Percentiles rank a stretch among this genome's conserved stretches.
Conservation (phyloP, 2,329 filamentous ascomycete genomes). For the Ilyonectria sp. region DNA sequence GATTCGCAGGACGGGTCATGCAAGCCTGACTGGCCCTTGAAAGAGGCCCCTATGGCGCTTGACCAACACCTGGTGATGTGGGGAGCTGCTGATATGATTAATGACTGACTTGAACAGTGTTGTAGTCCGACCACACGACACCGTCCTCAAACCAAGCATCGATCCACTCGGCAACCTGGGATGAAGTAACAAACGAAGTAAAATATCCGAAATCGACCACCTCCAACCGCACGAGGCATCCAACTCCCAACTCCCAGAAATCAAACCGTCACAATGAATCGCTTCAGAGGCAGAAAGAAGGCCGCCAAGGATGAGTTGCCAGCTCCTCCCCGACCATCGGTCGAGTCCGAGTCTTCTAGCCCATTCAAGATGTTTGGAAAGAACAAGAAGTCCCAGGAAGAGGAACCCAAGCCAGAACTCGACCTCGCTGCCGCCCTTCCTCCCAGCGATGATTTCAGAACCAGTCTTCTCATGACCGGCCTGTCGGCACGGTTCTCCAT, state of each 20-base stretch:
- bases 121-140: neutral
- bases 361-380: constrained; percentile 71
- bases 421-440: constrained; percentile 84
- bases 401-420: constrained; percentile 75
- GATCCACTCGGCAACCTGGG: constrained; percentile 19
- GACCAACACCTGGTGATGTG: neutral
- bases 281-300: constrained; percentile 83
- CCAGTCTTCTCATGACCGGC: constrained; percentile 95
- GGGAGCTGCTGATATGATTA: neutral
- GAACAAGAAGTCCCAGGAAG: constrained; percentile 68
- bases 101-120: neutral
- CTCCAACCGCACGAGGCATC: neutral
- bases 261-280: constrained; percentile 73
- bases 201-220: constrained; percentile 21
- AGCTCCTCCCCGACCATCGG: constrained; percentile 63
- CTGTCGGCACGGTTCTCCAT: constrained; percentile 97
- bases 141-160: neutral
- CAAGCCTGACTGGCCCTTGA: neutral
- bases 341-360: constrained; percentile 68
- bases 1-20: neutral
- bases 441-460: constrained; percentile 90
- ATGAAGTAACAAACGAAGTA: constrained; percentile 42
- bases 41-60: neutral
- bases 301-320: constrained; percentile 70
- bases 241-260: neutral